phyloP scores from a whole-genome alignment of 2,329 filamentous ascomycete species.

The Monosporascus sp. region DNA sequence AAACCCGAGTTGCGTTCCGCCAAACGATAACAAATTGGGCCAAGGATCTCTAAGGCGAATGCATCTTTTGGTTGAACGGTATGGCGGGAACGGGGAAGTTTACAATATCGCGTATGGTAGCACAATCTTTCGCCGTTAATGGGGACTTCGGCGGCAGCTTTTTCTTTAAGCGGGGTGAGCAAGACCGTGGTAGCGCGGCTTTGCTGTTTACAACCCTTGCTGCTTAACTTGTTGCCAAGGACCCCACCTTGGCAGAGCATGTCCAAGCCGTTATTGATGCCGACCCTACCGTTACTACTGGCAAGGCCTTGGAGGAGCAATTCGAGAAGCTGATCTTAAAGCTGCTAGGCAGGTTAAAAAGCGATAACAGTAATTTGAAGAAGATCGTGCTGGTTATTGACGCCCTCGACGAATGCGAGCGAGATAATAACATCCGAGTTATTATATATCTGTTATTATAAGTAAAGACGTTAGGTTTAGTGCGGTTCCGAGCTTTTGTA shows the following conservation, averaged over 20 bases:
- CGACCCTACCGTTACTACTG: conserved; percentile 21
- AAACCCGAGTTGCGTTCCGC: conserved; percentile 28
- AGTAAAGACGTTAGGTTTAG: conserved; percentile 3
- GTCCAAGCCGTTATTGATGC: conserved; percentile 19
- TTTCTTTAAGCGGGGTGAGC: no score
- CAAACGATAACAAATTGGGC: conserved; percentile 5
- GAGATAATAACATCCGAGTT: conserved; percentile 21
- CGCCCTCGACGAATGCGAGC: conserved; percentile 31
- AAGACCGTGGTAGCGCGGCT: no score
- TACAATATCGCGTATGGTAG: no score
- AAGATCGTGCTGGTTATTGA: conserved; percentile 26
- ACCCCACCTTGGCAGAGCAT: no score
- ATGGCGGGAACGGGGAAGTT: no score
- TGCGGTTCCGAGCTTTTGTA: conserved; percentile 30
- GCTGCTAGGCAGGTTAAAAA: conserved; percentile 19
- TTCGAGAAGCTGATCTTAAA: conserved; percentile 35
- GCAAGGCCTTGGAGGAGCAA: conserved; percentile 29
- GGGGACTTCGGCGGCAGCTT: no score
- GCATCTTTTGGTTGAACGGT: no score
- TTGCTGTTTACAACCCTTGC: no score
- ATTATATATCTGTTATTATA: conserved; percentile 25
- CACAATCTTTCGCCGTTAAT: no score
- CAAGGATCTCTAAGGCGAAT: no score
- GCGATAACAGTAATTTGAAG: neutral
- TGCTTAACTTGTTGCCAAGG: no score